Evolutionary conservation across 805 yeast species (phyloP), one percentile per base, ranked within the genome.

Genomic region (Sugiyamaella floridensis): DNA sequence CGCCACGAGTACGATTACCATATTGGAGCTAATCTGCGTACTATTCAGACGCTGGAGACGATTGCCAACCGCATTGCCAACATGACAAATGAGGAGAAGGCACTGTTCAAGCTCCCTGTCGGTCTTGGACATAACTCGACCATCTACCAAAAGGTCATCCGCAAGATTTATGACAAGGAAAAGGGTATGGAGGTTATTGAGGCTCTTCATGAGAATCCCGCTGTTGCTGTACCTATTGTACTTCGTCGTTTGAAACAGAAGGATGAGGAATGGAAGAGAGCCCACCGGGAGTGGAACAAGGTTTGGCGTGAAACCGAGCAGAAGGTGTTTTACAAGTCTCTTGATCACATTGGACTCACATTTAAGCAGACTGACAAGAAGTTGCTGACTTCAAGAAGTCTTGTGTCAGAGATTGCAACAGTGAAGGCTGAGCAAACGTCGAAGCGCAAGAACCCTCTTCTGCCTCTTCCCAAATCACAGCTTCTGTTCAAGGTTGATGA

Each of bases 261-360:
- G 70, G 98, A 93, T 67, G 98, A 93, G 70, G 99, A 93, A 70
- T 93, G 99, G 99, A 86, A 89, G 69, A 81, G 97, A 57, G 90
- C 97, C 1, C 99, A 92, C 63, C 81, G 98, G 62, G 98, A 93
- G 67, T 93, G 99, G 98, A 92, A 92, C 71, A 92, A 92, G 67
- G 95, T 89, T 12, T 93, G 99, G 99, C 82, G 99, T 65, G 98
- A 92, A 70, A 82, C 95, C 71, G 99, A 93, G 69, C 96, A 90
- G 65, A 90, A 89, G 63, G 96, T 89, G 0, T 90, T 86, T 67
- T 88, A 82, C 74, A 93, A 93, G 69, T 87, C 97, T 1, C 75
- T 93, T 59, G 99, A 93, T 67, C 99, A 93, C 67, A 74, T 92
- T 57, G 99, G 99, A 0, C 76, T 93, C 62, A 90, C 97, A 0